phyloP scores from a whole-genome alignment of 495 filamentous ascomycete genomes.

The Niebla homalea region DNA sequence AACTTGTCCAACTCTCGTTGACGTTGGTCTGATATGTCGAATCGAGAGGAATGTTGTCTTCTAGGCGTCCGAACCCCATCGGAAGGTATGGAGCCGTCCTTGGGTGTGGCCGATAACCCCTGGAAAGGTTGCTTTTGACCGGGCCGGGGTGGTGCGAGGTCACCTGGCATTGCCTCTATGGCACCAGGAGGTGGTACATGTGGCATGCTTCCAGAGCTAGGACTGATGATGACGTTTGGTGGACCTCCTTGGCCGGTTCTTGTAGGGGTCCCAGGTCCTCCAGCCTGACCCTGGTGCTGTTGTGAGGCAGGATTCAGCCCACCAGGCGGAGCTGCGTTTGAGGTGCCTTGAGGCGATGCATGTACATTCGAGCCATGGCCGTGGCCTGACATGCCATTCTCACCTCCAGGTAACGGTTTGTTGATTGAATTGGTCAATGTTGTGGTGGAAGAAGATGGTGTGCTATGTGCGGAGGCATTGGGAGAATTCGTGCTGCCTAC shows the following conservation, averaged over 20 bases:
- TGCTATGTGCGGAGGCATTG: constrained; percentile 48
- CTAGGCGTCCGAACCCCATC: constrained; percentile 92
- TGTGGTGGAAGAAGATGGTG: constrained; percentile 75
- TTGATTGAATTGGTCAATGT: constrained; percentile 75
- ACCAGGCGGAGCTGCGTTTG: constrained; percentile 23
- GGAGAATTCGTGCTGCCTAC: constrained; percentile 51
- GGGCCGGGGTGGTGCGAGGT: constrained; percentile 83
- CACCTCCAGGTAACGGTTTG: constrained; percentile 59
- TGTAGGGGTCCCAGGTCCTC: constrained; percentile 54
- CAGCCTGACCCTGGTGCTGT: constrained; percentile 27
- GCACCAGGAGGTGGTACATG: constrained; percentile 88
- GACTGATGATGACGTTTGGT: constrained; percentile 91
- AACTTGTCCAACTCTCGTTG: constrained; percentile 94
- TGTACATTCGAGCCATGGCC: constrained; percentile 28
- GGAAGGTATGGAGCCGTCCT: constrained; percentile 53
- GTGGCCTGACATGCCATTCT: constrained; percentile 38
- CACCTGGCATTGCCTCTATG: constrained; percentile 94
- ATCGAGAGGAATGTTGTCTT: constrained; percentile 91
- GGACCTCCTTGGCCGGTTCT: constrained; percentile 54
- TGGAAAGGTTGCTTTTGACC: constrained; percentile 86
- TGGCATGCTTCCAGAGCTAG: constrained; percentile 56
- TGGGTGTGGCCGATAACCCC: constrained; percentile 81
- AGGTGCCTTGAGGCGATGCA: constrained; percentile 25
- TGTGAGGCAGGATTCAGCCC: constrained; percentile 23
- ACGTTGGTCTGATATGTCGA: constrained; percentile 85